phyloP scores from a whole-genome alignment of 2,329 filamentous ascomycete species.

The Pseudopyricularia cyperi region DNA sequence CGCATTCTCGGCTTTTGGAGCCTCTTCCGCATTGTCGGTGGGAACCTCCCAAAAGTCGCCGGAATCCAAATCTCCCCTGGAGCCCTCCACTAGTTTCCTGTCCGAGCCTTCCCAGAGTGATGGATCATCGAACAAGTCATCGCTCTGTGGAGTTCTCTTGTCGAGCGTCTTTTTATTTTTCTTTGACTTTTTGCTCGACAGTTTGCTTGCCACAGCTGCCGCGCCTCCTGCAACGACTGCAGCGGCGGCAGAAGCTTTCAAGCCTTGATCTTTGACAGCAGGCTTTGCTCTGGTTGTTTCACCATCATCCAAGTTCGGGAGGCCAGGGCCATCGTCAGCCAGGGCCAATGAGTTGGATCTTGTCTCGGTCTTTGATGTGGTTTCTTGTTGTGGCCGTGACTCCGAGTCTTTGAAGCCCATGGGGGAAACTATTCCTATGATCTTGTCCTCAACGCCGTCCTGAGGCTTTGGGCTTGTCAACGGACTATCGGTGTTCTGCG shows the following conservation, averaged over 20 bases:
- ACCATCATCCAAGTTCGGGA: not conserved
- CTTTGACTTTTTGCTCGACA: slow-evolving; percentile 20
- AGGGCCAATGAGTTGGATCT: not conserved
- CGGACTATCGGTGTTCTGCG: slow-evolving; percentile 12
- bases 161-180: slow-evolving; percentile 25
- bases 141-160: slow-evolving; percentile 21
- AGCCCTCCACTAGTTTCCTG: slow-evolving; percentile 17
- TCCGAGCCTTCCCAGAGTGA: slow-evolving; percentile 30
- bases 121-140: slow-evolving; percentile 31
- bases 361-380: not conserved
- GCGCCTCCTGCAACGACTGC: slow-evolving; percentile 18
- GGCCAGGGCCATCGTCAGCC: not conserved
- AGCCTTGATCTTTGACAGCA: not conserved
- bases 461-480: slow-evolving; percentile 14
- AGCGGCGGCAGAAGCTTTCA: slow-evolving; percentile 9
- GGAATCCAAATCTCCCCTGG: slow-evolving; percentile 10
- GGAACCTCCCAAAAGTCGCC: slow-evolving; percentile 18
- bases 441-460: not conserved
- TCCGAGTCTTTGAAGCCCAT: not conserved
- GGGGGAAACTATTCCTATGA: not conserved
- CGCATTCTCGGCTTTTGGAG: not conserved
- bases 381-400: not conserved
- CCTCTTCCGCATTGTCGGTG: slow-evolving; percentile 5
- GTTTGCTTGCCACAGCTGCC: slow-evolving; percentile 20
- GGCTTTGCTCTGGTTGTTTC: not conserved